Evolutionary conservation across 176 grass and related monocot genomes (phyloP).

Genomic region (Neostapfia colusana): DNA sequence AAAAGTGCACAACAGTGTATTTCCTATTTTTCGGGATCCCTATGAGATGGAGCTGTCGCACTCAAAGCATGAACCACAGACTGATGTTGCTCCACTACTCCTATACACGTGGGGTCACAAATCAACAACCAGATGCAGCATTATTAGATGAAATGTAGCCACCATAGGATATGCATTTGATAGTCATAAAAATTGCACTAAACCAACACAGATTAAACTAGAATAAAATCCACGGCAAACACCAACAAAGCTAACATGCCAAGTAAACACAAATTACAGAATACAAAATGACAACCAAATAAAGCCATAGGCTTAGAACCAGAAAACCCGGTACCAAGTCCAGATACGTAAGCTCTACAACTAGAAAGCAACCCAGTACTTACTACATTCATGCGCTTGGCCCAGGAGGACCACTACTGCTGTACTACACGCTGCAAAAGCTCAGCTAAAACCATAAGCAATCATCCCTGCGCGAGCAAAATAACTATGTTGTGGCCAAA

Average conservation of each 20-base stretch:
- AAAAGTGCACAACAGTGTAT: not conserved
- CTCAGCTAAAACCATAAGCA: not conserved
- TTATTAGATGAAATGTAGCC: not conserved
- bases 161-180: constrained; percentile 22
- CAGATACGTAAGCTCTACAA: not conserved
- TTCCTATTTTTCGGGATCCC: not conserved
- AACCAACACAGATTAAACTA: not conserved
- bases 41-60: not conserved
- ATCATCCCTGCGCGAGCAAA: not conserved
- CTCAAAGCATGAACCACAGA: not conserved
- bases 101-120: not conserved
- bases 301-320: not conserved
- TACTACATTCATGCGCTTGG: not conserved
- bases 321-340: not conserved
- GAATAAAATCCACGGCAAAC: not conserved
- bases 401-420: not conserved
- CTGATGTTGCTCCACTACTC: not conserved
- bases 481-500: not conserved
- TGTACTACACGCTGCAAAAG: not conserved
- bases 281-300: constrained; percentile 14
- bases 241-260: not conserved
- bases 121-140: not conserved
- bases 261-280: not conserved
- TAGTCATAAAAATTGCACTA: not conserved
- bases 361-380: not conserved